phyloP scores from a whole-genome alignment of 331 rosid genomes.

The Spiraea crenata region DNA sequence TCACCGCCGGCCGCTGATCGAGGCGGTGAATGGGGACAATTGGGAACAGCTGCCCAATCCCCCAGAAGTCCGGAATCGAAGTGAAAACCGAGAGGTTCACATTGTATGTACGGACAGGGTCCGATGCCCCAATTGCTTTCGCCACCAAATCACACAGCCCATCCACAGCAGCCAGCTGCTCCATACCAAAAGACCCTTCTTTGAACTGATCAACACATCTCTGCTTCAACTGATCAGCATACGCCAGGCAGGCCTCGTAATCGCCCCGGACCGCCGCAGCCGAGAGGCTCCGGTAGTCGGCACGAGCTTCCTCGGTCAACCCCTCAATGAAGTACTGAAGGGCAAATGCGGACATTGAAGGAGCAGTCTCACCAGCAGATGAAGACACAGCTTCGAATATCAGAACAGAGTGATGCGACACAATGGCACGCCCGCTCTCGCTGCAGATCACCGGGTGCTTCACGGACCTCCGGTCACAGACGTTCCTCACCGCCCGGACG shows the following conservation, averaged over 20 bases:
- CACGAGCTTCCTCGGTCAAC: conserved; percentile 62
- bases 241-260: conserved; percentile 47
- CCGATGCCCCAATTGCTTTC: conserved; percentile 58
- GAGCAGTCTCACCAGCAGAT: conserved; percentile 25
- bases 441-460: conserved; percentile 77
- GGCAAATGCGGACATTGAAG: conserved; percentile 37
- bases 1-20: conserved; percentile 59
- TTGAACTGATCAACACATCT: conserved; percentile 68
- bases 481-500: conserved; percentile 49
- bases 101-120: conserved; percentile 57
- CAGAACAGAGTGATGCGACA: conserved; percentile 75
- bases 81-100: conserved; percentile 86
- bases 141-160: conserved; percentile 65
- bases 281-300: conserved; percentile 46
- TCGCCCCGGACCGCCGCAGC: conserved; percentile 56
- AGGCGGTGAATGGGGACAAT: conserved; percentile 90
- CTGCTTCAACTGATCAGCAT: conserved; percentile 64
- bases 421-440: conserved; percentile 83
- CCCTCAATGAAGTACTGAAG: conserved; percentile 52
- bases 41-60: conserved; percentile 75
- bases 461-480: conserved; percentile 54
- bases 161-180: conserved; percentile 81
- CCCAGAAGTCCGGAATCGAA: conserved; percentile 87
- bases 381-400: conserved; percentile 67
- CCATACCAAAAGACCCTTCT: conserved; percentile 71